Base-by-base conservation (phyloP, 164 flowering plant genomes). In the Malania oleifera region DNA sequence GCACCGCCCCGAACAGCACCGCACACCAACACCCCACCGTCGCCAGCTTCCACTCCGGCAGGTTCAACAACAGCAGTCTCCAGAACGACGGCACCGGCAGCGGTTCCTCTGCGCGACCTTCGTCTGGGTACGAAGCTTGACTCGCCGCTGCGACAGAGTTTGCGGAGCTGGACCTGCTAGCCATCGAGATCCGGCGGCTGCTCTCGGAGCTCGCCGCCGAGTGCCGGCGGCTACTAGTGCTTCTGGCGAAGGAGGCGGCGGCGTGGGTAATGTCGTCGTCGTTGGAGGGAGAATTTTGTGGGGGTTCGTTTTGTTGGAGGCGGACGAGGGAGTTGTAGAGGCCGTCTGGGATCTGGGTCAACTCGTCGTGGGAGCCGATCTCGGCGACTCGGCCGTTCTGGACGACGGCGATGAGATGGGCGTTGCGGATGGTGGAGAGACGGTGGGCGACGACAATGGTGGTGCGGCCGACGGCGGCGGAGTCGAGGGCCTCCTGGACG, bases 361-460 rank as follows among this genome's bases (percentile, higher is more conserved):
- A 72, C 46, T 80, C 78, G 26, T 81, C 67, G 25, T 90, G 97
- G 1, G 87, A 70, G 0, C 97, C 97, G 3, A 63, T 77, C 53
- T 90, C 97, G 25, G 54, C 41, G 46, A 86, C 74, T 29, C 72
- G 71, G 13, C 97, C 93, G 15, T 74, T 61, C n/a, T 82, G 84
- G n/a, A 87, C 81, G 14, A 91, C 96, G 0, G 84, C 83, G 18
- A 91, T 91, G n/a, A 70, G 14, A 63, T 83, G 84, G 0, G 90
- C 91, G 25, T 82, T 65, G 1, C 82, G 82, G 49, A 90, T 80
- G 41, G 97, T 91, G 37, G 97, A 84, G 38, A 91, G 75, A n/a
- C 95, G 87, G 59, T 91, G 97, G n/a, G 97, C 92, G 12, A 91
- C 81, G 53, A 86, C 73, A 2, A 91, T 73, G 26, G 96, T 84